Evolutionary conservation across 306 rosid species (phyloP), one percentile per base, ranked within the genome.

Genomic region (Coriaria nepalensis): DNA sequence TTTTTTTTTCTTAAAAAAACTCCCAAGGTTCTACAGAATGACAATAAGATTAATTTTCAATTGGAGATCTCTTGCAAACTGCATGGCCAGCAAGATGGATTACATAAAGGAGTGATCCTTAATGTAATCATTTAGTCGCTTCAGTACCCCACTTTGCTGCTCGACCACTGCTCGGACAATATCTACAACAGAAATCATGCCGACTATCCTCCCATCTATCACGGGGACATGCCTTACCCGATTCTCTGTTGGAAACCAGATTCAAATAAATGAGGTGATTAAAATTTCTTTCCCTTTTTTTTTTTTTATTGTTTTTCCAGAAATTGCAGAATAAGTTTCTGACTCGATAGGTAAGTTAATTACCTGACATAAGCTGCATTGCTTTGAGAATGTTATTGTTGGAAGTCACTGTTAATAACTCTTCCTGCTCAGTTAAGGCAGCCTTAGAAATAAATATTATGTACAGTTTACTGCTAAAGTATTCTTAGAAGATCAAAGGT

Each of bases 341-440:
- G 29, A 20, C 29, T 3, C 3, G 1, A 20, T 20, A 20, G 2
- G 3, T 45, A 45, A 29, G 14, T 10, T 20, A 41, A 38, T 62
- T 71, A 78, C 95, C 90, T 62, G 80, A 71, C 97, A 90, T 90
- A 14, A 90, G 77, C 68, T 72, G 68, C 97, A 90, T 81, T 65
- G 98, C 98, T 73, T 72, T 66, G 52, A 90, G 82, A 64, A 90
- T 72, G 75, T 79, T 84, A 5, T 76, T 90, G 60, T 64, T 71
- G 2, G 95, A 79, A 5, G 94, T 84, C 66, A 84, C 79, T 10
- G 93, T 73, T 59, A 90, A 60, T 42, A 84, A 46, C 11, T 77
- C 65, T 40, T 59, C 65, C 97, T 88, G 86, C 70, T 69, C 6
- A n/a, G 49, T 45, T 45, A 14, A 45, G 6, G 33, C 32, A n/a